Evolutionary conservation across 1,139 yeast species (phyloP), one percentile per base, ranked within the genome.

Genomic region (Debaryomyces coudertii): DNA sequence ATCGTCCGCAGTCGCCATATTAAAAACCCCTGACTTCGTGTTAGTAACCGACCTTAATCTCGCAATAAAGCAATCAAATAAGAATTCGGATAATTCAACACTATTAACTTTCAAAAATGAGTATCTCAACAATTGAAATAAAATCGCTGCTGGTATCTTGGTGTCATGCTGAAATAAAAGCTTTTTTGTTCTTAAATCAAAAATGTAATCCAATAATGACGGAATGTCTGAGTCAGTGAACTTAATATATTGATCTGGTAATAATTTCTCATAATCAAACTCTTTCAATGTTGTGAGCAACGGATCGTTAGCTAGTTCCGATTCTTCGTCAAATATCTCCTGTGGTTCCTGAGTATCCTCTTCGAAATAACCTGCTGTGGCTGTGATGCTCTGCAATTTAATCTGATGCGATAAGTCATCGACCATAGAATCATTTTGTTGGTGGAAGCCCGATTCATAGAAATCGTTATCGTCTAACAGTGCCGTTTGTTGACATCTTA

Each of bases 221-320:
- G 88, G 82, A 16, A 87, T 83, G 57, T 85, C 90, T 47, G 79
- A 77, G 55, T 85, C 90, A n/a, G 79, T 72, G 53, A 83, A 84
- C 52, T 79, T 78, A 41, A 86, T 70, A 52, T 55, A 78, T 56
- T 79, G 80, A 36, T 76, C 79, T 0, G 75, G 73, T 15, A 71
- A 50, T 4, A 79, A 63, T 43, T 64, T 68, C 24, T 71, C 77
- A 54, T 79, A 80, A 42, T 79, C 81, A 54, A 77, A 80, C 11
- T 68, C 73, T 7, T 68, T 64, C 11, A 63, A 42, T 45, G 66
- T 66, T 5, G 54, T 56, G 18, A 74, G 55, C 2, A 53, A 47
- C 2, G 68, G 64, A 51, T 73, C 75, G 30, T 48, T 55, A 1
- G 69, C 54, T 18, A 74, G 54, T 11, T 56, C 53, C n/a, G 49